Conservation (phyloP, 164 flowering plant genomes). For the Stephania yunnanensis region DNA sequence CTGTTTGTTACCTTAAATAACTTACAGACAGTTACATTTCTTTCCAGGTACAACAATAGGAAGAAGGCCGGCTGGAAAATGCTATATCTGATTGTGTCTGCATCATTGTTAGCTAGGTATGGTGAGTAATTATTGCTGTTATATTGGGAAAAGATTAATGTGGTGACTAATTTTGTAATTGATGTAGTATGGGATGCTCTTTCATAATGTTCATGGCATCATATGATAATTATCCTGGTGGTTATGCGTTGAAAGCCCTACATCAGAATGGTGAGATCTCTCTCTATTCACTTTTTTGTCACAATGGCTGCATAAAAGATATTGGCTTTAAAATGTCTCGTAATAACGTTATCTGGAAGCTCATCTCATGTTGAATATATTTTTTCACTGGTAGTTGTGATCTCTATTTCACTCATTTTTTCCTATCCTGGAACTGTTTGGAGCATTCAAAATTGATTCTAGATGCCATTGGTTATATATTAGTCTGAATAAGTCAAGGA, state of each 20-base stretch:
- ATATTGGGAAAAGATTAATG: neutral
- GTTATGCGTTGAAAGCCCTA: slow-evolving; percentile 63
- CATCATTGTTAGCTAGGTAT: slow-evolving; percentile 68
- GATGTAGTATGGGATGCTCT: slow-evolving; percentile 82
- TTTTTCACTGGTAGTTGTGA: too few species aligned
- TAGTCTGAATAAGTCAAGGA: neutral
- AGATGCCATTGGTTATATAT: neutral
- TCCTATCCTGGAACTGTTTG: neutral
- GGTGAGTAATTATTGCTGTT: slow-evolving; percentile 8
- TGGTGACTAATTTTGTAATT: slow-evolving; percentile 20
- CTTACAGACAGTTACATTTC: slow-evolving; percentile 6
- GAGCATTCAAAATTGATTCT: neutral
- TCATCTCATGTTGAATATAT: too few species aligned
- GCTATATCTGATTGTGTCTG: slow-evolving; percentile 51
- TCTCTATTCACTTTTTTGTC: slow-evolving; percentile 1
- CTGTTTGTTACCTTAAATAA: neutral
- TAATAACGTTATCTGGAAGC: too few species aligned
- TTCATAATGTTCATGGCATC: slow-evolving; percentile 73
- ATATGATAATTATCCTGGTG: slow-evolving; percentile 83
- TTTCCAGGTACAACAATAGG: slow-evolving; percentile 78
- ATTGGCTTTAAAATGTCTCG: too few species aligned
- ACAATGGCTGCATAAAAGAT: too few species aligned
- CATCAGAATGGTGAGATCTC: slow-evolving; percentile 55
- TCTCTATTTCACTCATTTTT: too few species aligned
- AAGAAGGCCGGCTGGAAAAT: slow-evolving; percentile 66